A percentile compares a stretch with the other conserved stretches of the same genome.
phyloP scores from a whole-genome alignment of 2,329 filamentous ascomycete species.

The Colletotrichum godetiae region DNA sequence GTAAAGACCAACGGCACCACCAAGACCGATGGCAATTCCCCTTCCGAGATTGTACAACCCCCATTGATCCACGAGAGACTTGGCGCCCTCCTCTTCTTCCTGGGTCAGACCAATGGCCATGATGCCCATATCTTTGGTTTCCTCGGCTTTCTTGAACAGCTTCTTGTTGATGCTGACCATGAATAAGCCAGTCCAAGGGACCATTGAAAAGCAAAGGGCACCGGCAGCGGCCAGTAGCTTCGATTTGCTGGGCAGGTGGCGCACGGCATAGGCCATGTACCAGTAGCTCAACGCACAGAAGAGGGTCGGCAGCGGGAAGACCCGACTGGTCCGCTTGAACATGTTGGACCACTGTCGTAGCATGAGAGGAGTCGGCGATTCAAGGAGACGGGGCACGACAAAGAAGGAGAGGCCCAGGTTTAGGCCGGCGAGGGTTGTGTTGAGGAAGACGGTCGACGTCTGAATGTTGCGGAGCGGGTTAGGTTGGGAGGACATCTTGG shows the following conservation, averaged over 20 bases:
- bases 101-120: slow-evolving; percentile 51
- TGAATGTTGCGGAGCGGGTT: slow-evolving; percentile 56
- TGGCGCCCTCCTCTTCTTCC: slow-evolving; percentile 55
- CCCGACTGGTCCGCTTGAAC: slow-evolving; percentile 51
- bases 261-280: slow-evolving; percentile 55
- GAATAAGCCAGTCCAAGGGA: slow-evolving; percentile 63
- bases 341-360: slow-evolving; percentile 64
- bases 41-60: slow-evolving; percentile 62
- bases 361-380: slow-evolving; percentile 65
- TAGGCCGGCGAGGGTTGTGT: slow-evolving; percentile 55
- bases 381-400: slow-evolving; percentile 63
- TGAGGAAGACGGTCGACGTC: slow-evolving; percentile 61
- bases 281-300: slow-evolving; percentile 54
- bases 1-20: slow-evolving; percentile 43
- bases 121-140: slow-evolving; percentile 48
- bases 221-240: slow-evolving; percentile 60
- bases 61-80: slow-evolving; percentile 67
- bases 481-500: slow-evolving; percentile 16
- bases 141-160: slow-evolving; percentile 56
- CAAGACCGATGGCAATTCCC: slow-evolving; percentile 43
- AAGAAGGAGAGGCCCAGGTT: slow-evolving; percentile 54
- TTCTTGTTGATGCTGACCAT: slow-evolving; percentile 60
- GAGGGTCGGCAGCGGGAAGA: slow-evolving; percentile 53
- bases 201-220: slow-evolving; percentile 54
- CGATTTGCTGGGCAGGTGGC: slow-evolving; percentile 43